Base-by-base conservation (phyloP, 1,139 yeast genomes). In the Yamadazyma sp. region DNA sequence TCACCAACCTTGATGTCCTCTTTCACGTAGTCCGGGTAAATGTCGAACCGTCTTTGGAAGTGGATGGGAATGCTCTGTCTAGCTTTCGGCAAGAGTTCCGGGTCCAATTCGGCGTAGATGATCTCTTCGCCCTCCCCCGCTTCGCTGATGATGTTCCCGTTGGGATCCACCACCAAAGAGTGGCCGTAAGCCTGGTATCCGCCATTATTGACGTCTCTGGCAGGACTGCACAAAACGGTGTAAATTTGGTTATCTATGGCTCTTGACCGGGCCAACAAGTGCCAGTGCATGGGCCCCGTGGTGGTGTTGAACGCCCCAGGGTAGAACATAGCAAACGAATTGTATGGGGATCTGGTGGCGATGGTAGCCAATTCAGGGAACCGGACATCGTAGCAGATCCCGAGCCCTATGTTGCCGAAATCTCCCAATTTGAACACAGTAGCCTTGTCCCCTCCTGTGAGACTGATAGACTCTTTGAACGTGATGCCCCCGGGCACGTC, bases 231-330 rank as follows among this genome's bases (percentile, higher is more conserved):
- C 56, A 87, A 62, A 10, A 89, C 62, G 9, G 88, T 86, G 56
- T 78, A 91, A 8, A 85, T 59, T 61, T 91, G 94, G 62, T 91
- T 91, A 59, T 91, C 98, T 9, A 91, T 84, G 3, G 97, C 95
- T 47, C 98, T 73, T 1, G 95, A 75, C 44, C 91, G 73, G 1
- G 94, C 96, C 44, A 91, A 74, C 49, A 89, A 70, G 50, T 83
- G 85, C 98, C 98, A 91, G 60, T 88, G 97, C 56, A 87, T 69
- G 1, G 98, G 98, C 0, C 98, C 98, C 0, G 98, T 91, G 23
- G 92, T 87, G 17, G 95, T 87, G 68, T 91, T 91, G 69, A 91
- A 91, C 0, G 98, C 98, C 39, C 96, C 95, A 0, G 98, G 98
- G 51, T 88, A 89, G 39, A 88, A 73, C 92, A 89, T 84, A 27